A percentile compares a stretch with the other conserved stretches of the same genome.
phyloP scores from a whole-genome alignment of 2,329 filamentous ascomycete species.

The Lasiodiplodia theobromae region DNA sequence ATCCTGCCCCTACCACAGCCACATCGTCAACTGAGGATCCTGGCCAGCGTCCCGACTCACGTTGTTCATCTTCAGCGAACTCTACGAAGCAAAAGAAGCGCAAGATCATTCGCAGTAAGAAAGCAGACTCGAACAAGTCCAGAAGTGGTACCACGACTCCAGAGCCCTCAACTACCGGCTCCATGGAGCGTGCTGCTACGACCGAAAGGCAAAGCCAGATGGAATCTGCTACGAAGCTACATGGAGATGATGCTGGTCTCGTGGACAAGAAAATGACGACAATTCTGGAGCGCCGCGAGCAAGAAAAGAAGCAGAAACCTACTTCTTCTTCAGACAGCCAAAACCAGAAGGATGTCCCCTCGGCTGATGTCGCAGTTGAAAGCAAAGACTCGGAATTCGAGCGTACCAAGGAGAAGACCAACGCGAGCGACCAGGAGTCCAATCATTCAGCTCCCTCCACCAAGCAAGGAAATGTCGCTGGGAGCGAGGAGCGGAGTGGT shows the following conservation, averaged over 20 bases:
- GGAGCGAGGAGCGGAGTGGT: not conserved
- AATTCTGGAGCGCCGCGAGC: not conserved
- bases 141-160: slow-evolving; percentile 1
- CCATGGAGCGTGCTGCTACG: not conserved
- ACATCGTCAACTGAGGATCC: not conserved
- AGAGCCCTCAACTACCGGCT: not conserved
- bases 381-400: not conserved
- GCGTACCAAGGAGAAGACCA: not conserved
- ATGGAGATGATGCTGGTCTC: not conserved
- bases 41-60: slow-evolving; percentile 1
- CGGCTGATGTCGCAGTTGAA: not conserved
- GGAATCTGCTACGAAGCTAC: not conserved
- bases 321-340: not conserved
- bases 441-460: not conserved
- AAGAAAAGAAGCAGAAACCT: not conserved
- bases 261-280: slow-evolving; percentile 11
- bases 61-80: not conserved
- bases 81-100: not conserved
- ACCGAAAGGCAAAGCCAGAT: not conserved
- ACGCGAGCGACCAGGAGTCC: not conserved
- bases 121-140: not conserved
- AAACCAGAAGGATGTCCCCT: not conserved
- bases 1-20: not conserved
- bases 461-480: not conserved
- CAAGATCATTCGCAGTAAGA: not conserved